Base-by-base conservation (phyloP, 176 grass and related monocot genomes). In the Oryza nivara region DNA sequence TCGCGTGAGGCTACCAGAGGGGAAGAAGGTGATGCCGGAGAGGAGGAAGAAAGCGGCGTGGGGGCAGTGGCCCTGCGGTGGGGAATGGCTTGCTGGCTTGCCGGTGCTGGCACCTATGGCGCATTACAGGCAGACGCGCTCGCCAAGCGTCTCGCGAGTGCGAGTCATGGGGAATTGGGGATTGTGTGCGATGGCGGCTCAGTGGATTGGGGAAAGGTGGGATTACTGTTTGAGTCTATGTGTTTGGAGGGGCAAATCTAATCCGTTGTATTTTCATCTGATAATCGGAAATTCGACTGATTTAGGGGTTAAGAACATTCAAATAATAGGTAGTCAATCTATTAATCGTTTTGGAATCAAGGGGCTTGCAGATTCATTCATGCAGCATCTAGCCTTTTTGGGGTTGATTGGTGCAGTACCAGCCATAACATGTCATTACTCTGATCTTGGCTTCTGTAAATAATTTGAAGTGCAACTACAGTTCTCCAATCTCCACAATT, bases 401-500 rank as follows among this genome's bases (percentile, higher is more conserved):
- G n/a, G 60, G 36, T 16, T 38, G 60, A 86, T 51, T 79, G 68
- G 1, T 72, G 80, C 47, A 74, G 74, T 86, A 79, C 28, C 10
- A 40, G 25, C 5, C 67, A 13, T 46, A 40, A 38, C 67, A 56
- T 40, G 23, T 32, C n/a, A 34, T 65, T 43, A 66, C 69, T 51
- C 22, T 5, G 22, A 65, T 77, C 38, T 84, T 16, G 60, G 22
- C 23, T 13, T 67, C 11, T 34, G 19, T 45, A 10, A n/a, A n/a
- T 60, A 60, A 60, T 60, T 22, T 20, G 20, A 61, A 61, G 20
- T 61, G 58, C 58, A 61, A 22, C 20, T 22, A 10, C 17, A 61
- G 7, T 61, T 61, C 16, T 56, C 15, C 58, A 61, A 22, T 61
- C 16, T 56, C 15, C 58, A 61, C 20, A 61, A 22, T 22, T 61